Evolutionary conservation across 2,329 filamentous ascomycete species (phyloP).

Genomic region (Aureobasidium sp.): DNA sequence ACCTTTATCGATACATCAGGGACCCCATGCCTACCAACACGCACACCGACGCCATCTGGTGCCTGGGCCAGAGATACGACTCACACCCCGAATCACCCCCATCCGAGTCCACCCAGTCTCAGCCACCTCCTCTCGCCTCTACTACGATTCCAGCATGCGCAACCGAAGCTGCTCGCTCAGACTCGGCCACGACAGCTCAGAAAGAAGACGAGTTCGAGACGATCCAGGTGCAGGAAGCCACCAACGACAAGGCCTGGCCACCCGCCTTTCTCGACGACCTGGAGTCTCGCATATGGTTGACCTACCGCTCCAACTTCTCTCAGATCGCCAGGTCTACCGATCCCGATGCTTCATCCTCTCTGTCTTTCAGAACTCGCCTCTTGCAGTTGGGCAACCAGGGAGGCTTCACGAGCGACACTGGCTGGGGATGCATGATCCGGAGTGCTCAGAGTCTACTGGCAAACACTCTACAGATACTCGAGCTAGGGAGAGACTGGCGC

Average conservation of each 20-base stretch:
- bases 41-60: constrained; percentile 71
- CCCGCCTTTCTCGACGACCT: constrained; percentile 81
- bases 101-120: not conserved
- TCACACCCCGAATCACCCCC: constrained; percentile 19
- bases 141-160: not conserved
- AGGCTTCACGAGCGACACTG: constrained; percentile 86
- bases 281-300: constrained; percentile 91
- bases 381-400: constrained; percentile 69
- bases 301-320: constrained; percentile 80
- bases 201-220: constrained; percentile 12
- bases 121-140: not conserved
- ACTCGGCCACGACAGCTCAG: not conserved
- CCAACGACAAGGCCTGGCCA: constrained; percentile 61
- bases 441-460: constrained; percentile 90
- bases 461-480: constrained; percentile 66
- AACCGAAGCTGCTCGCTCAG: not conserved
- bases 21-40: constrained; percentile 83
- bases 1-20: constrained; percentile 85
- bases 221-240: constrained; percentile 23
- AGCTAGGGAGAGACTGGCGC: constrained; percentile 80
- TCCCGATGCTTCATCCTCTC: constrained; percentile 56
- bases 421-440: constrained; percentile 98
- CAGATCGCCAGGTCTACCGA: constrained; percentile 72
- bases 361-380: constrained; percentile 78
- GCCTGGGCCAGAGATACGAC: constrained; percentile 54